Base-by-base conservation (phyloP, 2,329 filamentous ascomycete species). In the Cladobotryum mycophilum region DNA sequence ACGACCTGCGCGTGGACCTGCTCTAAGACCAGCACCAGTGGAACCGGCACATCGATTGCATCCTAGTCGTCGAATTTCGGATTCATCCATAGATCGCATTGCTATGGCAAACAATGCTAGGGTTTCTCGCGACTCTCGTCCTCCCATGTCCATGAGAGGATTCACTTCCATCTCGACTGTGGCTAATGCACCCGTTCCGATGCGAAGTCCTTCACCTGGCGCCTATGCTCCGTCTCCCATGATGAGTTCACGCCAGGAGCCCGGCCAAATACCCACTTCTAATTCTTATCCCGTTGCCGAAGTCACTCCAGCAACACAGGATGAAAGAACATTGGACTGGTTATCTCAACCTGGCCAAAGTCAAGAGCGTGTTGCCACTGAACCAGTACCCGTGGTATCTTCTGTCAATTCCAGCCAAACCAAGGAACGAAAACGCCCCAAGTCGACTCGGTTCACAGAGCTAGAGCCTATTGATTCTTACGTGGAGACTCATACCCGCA, bases 381-480 rank as follows among this genome's bases (percentile, higher is more conserved):
- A 30, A 11, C 25, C 3, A 2, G 25, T 6, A 11, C 25, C 25
- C 6, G 25, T 8, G 25, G 25, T 30, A 30, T 30, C 25, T 30
- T 30, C 25, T 30, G 25, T 30, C 25, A 30, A 30, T 11, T 11
- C 25, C 25, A 30, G 25, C 25, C 9, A 7, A 8, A 11, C 42
- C 38, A 62, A 57, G 47, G 61, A 62, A 8, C 56, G 59, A 3
- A 50, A 33, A 47, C 51, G 36, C n/a, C 35, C 56, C 43, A 58
- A 58, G 48, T 52, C 54, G 18, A 56, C 59, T n/a, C 56, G 60
- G n/a, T 64, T 67, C 48, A 56, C 61, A 1, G 65, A 67, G 41
- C 47, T 65, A 14, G 62, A 65, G 44, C 59, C 59, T 7, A 66
- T 68, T 45, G 56, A 64, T n/a, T 61, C 65, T 3, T 51, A 59